Conservation (phyloP, 2,329 filamentous ascomycete genomes). For the Fonsecaea pedrosoi region DNA sequence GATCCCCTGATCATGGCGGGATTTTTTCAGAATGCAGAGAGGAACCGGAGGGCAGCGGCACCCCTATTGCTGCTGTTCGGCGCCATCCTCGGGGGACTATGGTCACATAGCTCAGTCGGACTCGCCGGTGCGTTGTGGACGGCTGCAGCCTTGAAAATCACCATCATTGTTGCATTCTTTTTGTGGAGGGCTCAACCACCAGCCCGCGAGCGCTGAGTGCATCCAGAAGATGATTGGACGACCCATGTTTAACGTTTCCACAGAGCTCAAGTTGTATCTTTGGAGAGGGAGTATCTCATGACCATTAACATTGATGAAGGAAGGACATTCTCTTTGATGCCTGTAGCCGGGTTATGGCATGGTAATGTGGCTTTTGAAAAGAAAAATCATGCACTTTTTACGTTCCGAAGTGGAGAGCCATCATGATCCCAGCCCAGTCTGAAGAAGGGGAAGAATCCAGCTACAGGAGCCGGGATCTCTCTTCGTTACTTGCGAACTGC, state of each 20-base stretch:
- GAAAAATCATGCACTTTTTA: background rate
- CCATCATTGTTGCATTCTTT: constrained; percentile 65
- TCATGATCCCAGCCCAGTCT: background rate
- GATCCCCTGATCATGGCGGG: constrained; percentile 60
- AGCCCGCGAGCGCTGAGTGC: background rate
- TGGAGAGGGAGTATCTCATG: background rate
- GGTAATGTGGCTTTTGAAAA: background rate
- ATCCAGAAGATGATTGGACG: background rate
- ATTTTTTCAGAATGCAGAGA: constrained; percentile 55
- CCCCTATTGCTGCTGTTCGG: constrained; percentile 61
- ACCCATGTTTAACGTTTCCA: background rate
- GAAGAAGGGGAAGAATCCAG: too few species aligned
- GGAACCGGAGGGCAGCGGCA: constrained; percentile 60
- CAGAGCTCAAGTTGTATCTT: background rate
- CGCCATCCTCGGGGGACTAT: constrained; percentile 61
- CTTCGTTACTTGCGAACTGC: background rate
- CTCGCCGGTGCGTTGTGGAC: constrained; percentile 65
- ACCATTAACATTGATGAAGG: background rate
- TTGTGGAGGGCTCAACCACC: constrained; percentile 61
- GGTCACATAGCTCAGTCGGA: constrained; percentile 59
- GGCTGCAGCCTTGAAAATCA: constrained; percentile 63
- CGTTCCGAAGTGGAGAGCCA: background rate
- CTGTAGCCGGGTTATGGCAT: background rate
- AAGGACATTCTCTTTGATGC: background rate
- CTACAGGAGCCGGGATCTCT: background rate